These are phyloP conservation scores for Paraconiothyrium brasiliense DNA, from an alignment of 2,329 filamentous ascomycete genomes.

Conservation along the genomic window DNA sequence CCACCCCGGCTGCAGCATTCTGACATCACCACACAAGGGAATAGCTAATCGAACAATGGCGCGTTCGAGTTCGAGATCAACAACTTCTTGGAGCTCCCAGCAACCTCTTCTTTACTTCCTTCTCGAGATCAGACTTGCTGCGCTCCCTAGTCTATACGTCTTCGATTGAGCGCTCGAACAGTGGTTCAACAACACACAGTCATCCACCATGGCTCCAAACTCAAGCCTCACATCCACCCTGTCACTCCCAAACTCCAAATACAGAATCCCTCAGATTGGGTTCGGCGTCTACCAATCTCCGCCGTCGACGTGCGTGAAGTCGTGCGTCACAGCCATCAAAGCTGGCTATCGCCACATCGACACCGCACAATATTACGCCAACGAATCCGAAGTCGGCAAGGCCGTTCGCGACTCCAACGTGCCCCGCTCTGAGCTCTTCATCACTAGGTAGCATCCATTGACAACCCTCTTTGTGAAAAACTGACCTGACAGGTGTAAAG, in stretches of 20 bases:
- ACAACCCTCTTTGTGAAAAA: too few relatives aligned
- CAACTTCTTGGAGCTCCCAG: background rate
- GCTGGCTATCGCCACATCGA: conserved; percentile 72
- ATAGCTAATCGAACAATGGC: conserved; percentile 8
- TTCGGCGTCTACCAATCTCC: conserved; percentile 76
- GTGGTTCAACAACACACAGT: too few relatives aligned
- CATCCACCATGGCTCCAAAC: conserved; percentile 28
- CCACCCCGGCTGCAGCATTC: conserved; percentile 4
- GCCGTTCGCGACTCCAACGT: conserved; percentile 68
- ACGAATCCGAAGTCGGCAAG: conserved; percentile 72
- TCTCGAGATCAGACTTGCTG: background rate
- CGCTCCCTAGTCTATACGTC: background rate
- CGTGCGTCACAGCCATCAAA: conserved; percentile 66
- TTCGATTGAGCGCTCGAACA: background rate
- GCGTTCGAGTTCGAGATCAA: conserved; percentile 22
- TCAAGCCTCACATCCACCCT: conserved; percentile 60
- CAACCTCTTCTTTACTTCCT: background rate
- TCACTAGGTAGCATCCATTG: conserved; percentile 60
- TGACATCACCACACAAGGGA: conserved; percentile 22
- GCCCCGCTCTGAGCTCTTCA: conserved; percentile 68
- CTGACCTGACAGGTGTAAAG: conserved; percentile 31
- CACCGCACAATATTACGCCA: conserved; percentile 75
- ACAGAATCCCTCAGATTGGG: conserved; percentile 71
- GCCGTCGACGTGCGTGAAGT: conserved; percentile 63
- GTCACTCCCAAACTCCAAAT: conserved; percentile 59